Evolutionary conservation across 331 rosid genomes (phyloP).

Genomic region (Malus hybrid): DNA sequence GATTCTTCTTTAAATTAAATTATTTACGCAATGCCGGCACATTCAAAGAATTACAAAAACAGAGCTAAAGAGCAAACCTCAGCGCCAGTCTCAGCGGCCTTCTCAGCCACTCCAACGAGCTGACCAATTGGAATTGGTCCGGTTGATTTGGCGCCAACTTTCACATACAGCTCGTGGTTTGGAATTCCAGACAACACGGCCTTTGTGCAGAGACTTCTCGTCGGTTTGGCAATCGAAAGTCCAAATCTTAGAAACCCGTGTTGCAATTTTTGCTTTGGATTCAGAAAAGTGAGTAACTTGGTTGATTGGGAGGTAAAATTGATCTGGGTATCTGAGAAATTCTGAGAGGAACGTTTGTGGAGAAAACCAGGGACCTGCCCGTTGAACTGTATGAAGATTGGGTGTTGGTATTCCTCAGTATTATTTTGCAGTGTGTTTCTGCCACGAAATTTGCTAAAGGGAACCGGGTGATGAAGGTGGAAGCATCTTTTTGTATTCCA

Average conservation of each 20-base stretch:
- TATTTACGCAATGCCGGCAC: not conserved
- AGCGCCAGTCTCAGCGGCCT: conserved; percentile 90
- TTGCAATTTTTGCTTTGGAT: conserved; percentile 5
- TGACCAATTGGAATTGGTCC: conserved; percentile 56
- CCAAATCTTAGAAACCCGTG: conserved; percentile 22
- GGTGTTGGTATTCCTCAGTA: not conserved
- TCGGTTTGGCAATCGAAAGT: conserved; percentile 19
- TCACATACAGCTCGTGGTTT: conserved; percentile 29
- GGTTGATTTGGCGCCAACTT: conserved; percentile 52
- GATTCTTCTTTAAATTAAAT: not conserved
- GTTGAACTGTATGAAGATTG: not conserved
- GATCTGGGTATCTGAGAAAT: conserved; percentile 28
- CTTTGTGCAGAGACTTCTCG: conserved; percentile 18
- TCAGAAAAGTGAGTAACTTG: conserved; percentile 12
- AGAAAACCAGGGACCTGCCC: conserved; percentile 43
- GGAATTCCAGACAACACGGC: conserved; percentile 47
- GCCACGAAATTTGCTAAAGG: not conserved
- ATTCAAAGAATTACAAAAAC: not conserved
- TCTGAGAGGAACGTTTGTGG: conserved; percentile 31
- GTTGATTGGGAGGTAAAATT: conserved; percentile 7
- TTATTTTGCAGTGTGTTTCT: not conserved
- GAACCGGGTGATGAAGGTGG: not conserved
- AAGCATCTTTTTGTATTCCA: conserved; percentile 10
- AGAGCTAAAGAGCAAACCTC: conserved; percentile 40
- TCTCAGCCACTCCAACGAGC: conserved; percentile 66